Percentiles rank a stretch among this genome's conserved stretches.
Conservation (phyloP, 148 eudicot species). For the Rhododendron molle region DNA sequence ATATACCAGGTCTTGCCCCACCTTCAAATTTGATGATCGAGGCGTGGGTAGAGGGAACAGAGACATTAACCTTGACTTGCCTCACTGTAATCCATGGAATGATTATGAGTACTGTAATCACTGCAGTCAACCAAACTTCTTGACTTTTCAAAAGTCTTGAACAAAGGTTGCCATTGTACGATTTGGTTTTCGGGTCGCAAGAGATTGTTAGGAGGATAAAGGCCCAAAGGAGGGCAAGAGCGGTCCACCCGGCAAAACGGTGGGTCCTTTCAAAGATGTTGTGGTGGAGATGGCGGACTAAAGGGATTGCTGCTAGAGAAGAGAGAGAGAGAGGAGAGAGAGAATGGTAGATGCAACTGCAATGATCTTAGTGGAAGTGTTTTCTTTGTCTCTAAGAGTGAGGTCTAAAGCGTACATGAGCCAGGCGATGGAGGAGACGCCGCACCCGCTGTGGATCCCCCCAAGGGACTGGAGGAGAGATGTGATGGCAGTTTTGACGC, state of each 20-base stretch:
- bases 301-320: slow-evolving; percentile 16
- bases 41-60: slow-evolving; percentile 20
- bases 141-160: background rate
- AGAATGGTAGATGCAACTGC: slow-evolving; percentile 13
- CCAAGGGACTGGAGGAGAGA: slow-evolving; percentile 15
- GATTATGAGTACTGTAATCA: slow-evolving; percentile 9
- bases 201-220: slow-evolving; percentile 15
- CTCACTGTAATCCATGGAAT: slow-evolving; percentile 17
- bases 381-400: slow-evolving; percentile 16
- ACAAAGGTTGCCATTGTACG: background rate
- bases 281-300: slow-evolving; percentile 25
- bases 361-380: slow-evolving; percentile 10
- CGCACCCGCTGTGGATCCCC: slow-evolving; percentile 25
- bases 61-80: slow-evolving; percentile 12
- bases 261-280: slow-evolving; percentile 22
- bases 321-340: slow-evolving; percentile 10
- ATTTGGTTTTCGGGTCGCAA: slow-evolving; percentile 13
- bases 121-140: slow-evolving; percentile 11
- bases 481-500: slow-evolving; percentile 10
- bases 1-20: slow-evolving; percentile 9
- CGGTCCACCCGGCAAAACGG: slow-evolving; percentile 17
- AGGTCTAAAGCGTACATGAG: slow-evolving; percentile 16
- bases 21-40: slow-evolving; percentile 19
- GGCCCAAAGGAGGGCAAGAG: slow-evolving; percentile 12
- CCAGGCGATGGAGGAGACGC: slow-evolving; percentile 22